These are phyloP conservation scores for Debaryomyces singareniensis DNA, from an alignment of 1,139 yeast species.

Conservation along the genomic window DNA sequence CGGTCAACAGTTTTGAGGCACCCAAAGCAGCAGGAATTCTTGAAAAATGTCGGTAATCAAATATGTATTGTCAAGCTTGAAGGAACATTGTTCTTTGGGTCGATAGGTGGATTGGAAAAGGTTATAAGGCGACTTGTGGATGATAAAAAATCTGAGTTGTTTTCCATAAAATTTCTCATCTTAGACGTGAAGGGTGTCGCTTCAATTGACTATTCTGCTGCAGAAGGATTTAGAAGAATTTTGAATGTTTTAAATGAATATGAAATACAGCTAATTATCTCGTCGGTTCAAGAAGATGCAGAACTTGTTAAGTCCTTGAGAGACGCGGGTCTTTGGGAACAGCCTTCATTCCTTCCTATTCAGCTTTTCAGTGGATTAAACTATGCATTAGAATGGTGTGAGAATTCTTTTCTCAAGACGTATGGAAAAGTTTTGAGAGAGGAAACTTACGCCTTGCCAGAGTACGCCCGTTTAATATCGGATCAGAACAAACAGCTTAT, in stretches of 20 bases:
- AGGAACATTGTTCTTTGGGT: constrained; percentile 89
- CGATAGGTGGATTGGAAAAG: constrained; percentile 85
- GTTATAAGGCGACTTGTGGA: constrained; percentile 65
- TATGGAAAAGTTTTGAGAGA: constrained; percentile 31
- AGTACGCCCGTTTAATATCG: too few species aligned
- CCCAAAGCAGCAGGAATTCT: constrained; percentile 80
- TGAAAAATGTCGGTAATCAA: constrained; percentile 83
- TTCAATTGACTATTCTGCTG: constrained; percentile 89
- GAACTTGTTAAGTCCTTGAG: constrained; percentile 57
- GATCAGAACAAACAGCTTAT: constrained; percentile 7
- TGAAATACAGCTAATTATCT: constrained; percentile 65
- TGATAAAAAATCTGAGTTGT: constrained; percentile 40
- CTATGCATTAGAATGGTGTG: constrained; percentile 94
- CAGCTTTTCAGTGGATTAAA: constrained; percentile 71
- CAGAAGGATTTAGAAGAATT: constrained; percentile 89
- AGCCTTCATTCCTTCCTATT: constrained; percentile 34
- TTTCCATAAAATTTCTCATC: constrained; percentile 71
- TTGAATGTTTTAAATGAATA: constrained; percentile 70
- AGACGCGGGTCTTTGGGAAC: constrained; percentile 68
- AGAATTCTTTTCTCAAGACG: constrained; percentile 73
- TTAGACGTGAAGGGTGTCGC: constrained; percentile 79
- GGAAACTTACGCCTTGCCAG: constrained; percentile 1
- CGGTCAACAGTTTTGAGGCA: constrained; percentile 91
- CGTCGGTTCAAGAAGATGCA: constrained; percentile 65
- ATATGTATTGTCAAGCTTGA: constrained; percentile 81